Conservation (phyloP, 2,329 filamentous ascomycete species). For the Dactylella cylindrospora region DNA sequence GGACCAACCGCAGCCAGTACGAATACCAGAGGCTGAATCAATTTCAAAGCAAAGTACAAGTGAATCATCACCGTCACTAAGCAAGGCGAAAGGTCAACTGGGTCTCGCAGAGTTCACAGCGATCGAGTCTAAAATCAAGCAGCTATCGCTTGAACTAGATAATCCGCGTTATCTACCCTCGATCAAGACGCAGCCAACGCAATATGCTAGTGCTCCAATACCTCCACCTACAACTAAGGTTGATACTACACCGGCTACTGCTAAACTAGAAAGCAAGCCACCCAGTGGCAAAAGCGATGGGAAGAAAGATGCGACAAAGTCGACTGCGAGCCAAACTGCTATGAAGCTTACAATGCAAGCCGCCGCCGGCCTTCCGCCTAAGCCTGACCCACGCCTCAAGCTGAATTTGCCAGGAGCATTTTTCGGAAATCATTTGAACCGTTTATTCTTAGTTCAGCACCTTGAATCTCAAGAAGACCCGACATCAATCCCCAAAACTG, state of each 20-base stretch:
- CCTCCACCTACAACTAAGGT: too few species aligned
- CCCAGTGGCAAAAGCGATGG: too few species aligned
- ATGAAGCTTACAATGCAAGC: too few species aligned
- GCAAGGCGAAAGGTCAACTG: not conserved
- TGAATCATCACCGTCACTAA: not conserved
- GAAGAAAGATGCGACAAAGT: too few species aligned
- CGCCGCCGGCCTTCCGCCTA: not conserved
- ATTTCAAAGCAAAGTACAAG: too few species aligned
- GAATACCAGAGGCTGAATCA: not conserved
- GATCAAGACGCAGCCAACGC: conserved; percentile 11
- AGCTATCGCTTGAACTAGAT: conserved; percentile 13
- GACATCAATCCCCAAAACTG: conserved; percentile 12
- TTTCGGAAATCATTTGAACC: conserved; percentile 14
- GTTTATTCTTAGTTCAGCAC: conserved; percentile 10
- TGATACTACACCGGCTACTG: too few species aligned
- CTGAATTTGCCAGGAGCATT: not conserved
- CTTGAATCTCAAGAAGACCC: conserved; percentile 4
- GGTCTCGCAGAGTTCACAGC: conserved; percentile 15
- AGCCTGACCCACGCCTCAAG: not conserved
- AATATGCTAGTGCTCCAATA: too few species aligned
- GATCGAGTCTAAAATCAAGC: conserved; percentile 28
- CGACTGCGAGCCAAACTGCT: too few species aligned
- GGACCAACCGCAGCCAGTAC: not conserved
- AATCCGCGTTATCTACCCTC: conserved; percentile 33
- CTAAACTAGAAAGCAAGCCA: too few species aligned